Base-by-base conservation (phyloP, 345 rosid species). In the Xanthoceras sorbifolium region DNA sequence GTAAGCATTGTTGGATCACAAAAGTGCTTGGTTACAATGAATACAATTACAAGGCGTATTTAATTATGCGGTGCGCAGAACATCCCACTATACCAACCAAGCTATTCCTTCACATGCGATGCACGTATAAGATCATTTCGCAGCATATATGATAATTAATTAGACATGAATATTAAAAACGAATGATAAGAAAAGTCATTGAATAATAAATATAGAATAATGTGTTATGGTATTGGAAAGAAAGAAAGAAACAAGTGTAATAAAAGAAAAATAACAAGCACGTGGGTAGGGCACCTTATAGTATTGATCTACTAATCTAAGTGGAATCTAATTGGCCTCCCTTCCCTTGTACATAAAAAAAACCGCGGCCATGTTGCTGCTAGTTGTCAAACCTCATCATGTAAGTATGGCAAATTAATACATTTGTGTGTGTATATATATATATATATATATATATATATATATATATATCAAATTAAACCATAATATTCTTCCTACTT, bases 201-300 rank as follows among this genome's bases (percentile, higher is more conserved):
- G 42, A 38, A 36, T 60, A 29, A 38, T 25, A 38, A 3, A 46
- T 12, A 12, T 0, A 20, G 9, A 3, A 3, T 23, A 28, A 32
- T 9, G 18, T 15, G 29, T 17, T n/a, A 46, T 2, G 65, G 65
- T 5, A 29, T 14, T 15, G 18, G 32, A 26, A 23, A 4, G 38
- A 64, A 64, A 6, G 69, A 65, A 10, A 63, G 31, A 23, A 71
- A 42, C 61, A 64, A 65, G 69, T 64, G 76, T 72, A 46, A 28
- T 63, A 67, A 79, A 23, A 71, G 36, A 62, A 68, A 68, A 79
- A 36, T 25, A 72, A 32, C 34, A 32, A 23, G 76, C 78, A 80
- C 80, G 68, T 80, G 83, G 80, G 69, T 57, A 75, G 76, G 82
- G 61, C 68, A 73, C 46, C 34, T 71, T 22, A 38, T 38, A 26